phyloP scores from a whole-genome alignment of 345 rosid genomes.

The Abelmoschus esculentus region DNA sequence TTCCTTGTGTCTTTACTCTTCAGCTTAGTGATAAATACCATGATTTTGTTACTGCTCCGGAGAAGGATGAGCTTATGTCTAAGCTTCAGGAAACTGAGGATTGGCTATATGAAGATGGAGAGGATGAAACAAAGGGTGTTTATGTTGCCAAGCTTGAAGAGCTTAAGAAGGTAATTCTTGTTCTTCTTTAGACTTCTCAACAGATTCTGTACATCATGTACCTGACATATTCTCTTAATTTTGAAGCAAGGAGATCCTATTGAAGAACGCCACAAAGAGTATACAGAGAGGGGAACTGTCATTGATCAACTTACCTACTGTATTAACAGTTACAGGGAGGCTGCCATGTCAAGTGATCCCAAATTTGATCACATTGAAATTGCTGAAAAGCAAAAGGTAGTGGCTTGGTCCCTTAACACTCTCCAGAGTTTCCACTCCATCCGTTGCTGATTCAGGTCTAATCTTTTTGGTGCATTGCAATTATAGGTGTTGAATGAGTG shows the following conservation, averaged over 20 bases:
- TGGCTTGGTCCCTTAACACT: no score
- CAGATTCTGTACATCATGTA: no score
- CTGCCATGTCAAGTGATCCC: slow-evolving; percentile 64
- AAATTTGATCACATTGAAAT: slow-evolving; percentile 95
- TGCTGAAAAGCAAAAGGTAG: slow-evolving; percentile 73
- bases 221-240: neutral
- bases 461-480: neutral
- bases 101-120: slow-evolving; percentile 98
- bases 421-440: no score
- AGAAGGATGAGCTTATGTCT: slow-evolving; percentile 52
- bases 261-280: slow-evolving; percentile 73
- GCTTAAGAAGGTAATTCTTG: slow-evolving; percentile 63
- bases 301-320: slow-evolving; percentile 65
- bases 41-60: slow-evolving; percentile 59
- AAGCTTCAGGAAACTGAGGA: slow-evolving; percentile 84
- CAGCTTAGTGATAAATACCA: slow-evolving; percentile 79
- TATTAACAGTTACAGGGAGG: slow-evolving; percentile 81
- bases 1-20: slow-evolving; percentile 7
- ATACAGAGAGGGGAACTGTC: slow-evolving; percentile 61
- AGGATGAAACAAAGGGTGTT: slow-evolving; percentile 96
- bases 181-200: no score
- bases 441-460: neutral
- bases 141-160: slow-evolving; percentile 90
- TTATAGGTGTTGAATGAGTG: slow-evolving; percentile 62
- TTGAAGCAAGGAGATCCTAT: slow-evolving; percentile 88